A percentile compares a stretch with the other conserved stretches of the same genome.
phyloP scores from a whole-genome alignment of 176 grass and related monocot genomes.

The Hsuehochloa calcarea region DNA sequence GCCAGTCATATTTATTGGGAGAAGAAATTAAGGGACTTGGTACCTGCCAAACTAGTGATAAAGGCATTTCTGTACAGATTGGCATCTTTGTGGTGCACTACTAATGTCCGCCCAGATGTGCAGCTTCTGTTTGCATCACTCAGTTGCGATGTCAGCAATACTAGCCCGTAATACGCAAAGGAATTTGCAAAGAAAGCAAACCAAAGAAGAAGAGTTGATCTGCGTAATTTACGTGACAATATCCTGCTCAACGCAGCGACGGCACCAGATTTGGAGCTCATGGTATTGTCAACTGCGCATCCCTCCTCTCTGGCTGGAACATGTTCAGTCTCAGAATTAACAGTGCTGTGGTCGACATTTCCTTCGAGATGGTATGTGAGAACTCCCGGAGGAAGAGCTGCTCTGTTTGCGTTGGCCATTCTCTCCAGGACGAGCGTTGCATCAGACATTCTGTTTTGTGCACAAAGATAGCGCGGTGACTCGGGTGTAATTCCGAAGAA shows the following conservation, averaged over 20 bases:
- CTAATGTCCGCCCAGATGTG: background rate
- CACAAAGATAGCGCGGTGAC: constrained; percentile 67
- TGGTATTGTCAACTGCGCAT: background rate
- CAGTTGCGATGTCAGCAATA: constrained; percentile 59
- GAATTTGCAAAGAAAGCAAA: constrained; percentile 66
- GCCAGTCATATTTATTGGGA: background rate
- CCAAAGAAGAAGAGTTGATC: constrained; percentile 72
- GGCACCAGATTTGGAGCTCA: constrained; percentile 28
- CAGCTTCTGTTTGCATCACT: constrained; percentile 43
- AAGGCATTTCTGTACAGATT: constrained; percentile 65
- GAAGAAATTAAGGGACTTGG: background rate
- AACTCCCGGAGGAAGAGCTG: constrained; percentile 55
- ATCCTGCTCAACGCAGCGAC: constrained; percentile 35
- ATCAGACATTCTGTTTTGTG: constrained; percentile 40
- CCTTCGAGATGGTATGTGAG: constrained; percentile 31
- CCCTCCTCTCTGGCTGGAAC: constrained; percentile 30
- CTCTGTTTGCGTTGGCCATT: constrained; percentile 48
- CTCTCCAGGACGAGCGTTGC: constrained; percentile 51
- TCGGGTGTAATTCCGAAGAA: constrained; percentile 55
- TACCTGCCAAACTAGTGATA: constrained; percentile 69
- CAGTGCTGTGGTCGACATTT: constrained; percentile 7
- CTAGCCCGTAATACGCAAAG: constrained; percentile 70
- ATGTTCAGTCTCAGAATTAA: constrained; percentile 30
- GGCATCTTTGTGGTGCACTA: background rate
- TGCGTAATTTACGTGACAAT: constrained; percentile 46